Base-by-base conservation (phyloP, 306 rosid species). In the Fragaria vesca region DNA sequence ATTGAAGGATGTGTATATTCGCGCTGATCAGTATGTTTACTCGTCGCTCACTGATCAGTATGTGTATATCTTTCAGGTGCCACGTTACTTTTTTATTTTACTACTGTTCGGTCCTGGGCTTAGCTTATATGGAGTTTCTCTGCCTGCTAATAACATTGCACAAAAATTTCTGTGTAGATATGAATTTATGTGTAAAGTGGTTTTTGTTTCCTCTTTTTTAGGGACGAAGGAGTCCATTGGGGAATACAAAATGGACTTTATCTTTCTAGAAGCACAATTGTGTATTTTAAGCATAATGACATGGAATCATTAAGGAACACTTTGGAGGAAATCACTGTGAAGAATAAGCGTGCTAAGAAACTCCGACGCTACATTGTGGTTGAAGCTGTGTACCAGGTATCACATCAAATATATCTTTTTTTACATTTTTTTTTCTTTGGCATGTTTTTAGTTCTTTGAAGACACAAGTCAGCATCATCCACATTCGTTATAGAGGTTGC, bases 161-260 rank as follows among this genome's bases (percentile, higher is more conserved):
- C 46, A 38, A 15, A 34, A 21, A 30, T 46, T 73, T 32, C 30
- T 21, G 65, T 76, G 63, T 72, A 46, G 51, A 36, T 62, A 34
- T 50, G 72, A 67, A 55, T 50, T 79, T 79, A 36, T 40, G 48
- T 58, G 50, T 45, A 54, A 71, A 73, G 46, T 15, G 66, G 12
- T 63, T 66, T 34, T 45, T 65, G 20, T 78, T 55, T 73, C 76
- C 74, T 28, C 72, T 30, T 63, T 89, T 79, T 66, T 85, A 96
- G 98, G 77, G 99, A 96, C 42, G 99, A 96, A 80, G 99, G 98
- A 74, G 99, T 93, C 62, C 99, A 96, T 79, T 96, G 99, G 99
- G 98, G 98, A 80, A 93, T 93, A 80, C 99, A 96, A 81, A 96
- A 96, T 84, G 98, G 99, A 66, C 93, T 96, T 61, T 69, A 88